These are phyloP conservation scores for Microstegium vimineum DNA, from an alignment of 176 grass and related monocot genomes.

Conservation along the genomic window DNA sequence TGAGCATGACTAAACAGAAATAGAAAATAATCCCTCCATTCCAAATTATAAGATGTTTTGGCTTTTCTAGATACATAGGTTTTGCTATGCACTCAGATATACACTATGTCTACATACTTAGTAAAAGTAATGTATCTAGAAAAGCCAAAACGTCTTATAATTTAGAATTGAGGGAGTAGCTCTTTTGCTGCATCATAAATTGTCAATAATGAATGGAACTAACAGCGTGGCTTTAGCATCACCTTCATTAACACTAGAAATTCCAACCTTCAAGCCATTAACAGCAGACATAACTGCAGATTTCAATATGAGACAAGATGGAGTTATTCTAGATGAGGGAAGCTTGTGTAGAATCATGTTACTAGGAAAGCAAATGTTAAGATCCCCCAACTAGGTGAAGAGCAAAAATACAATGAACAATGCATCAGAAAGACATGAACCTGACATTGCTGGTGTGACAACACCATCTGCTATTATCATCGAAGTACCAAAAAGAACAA, in stretches of 20 bases:
- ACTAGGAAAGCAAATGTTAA: neutral
- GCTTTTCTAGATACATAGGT: neutral
- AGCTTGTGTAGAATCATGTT: neutral
- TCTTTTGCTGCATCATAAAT: neutral
- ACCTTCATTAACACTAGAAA: slow-evolving; percentile 94
- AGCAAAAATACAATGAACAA: slow-evolving; percentile 15
- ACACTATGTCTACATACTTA: neutral
- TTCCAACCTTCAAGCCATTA: slow-evolving; percentile 92
- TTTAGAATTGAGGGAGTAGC: neutral
- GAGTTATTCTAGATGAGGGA: slow-evolving; percentile 23
- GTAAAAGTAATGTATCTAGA: neutral
- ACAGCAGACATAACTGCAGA: slow-evolving; percentile 97
- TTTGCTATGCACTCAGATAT: neutral
- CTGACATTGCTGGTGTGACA: slow-evolving; percentile 93
- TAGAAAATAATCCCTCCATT: neutral
- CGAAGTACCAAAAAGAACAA: slow-evolving; percentile 93
- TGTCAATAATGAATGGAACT: slow-evolving; percentile 6
- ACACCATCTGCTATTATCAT: slow-evolving; percentile 96
- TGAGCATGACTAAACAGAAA: neutral
- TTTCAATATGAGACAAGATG: slow-evolving; percentile 26
- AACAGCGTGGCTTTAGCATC: neutral
- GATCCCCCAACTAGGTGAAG: slow-evolving; percentile 27
- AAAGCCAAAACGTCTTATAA: neutral
- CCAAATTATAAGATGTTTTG: neutral
- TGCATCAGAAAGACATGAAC: slow-evolving; percentile 42